Evolutionary conservation across 371 early-diverging fungal species (phyloP), one percentile per base, ranked within the genome.

Genomic region (Encephalitozoon romaleae): DNA sequence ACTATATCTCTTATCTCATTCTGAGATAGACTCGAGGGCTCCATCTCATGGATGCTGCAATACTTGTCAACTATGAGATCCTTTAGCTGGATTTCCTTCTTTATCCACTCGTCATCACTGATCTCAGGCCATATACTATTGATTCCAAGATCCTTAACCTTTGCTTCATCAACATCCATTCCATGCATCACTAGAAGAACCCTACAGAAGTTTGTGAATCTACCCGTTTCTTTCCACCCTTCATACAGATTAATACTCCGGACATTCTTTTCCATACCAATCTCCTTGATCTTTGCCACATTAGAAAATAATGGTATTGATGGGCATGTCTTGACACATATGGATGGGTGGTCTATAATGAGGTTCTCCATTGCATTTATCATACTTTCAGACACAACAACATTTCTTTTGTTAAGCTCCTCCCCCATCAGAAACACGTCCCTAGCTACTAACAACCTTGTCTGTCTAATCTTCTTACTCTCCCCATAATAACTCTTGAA

Each of bases 1-100:
- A 98, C 94, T 75, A 98, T 94, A 86, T 98, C 96, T 78, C 96
- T 90, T 81, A 96, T 92, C 87, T 98, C 98, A 0, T 92, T 91
- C 65, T 91, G 90, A 0, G 96, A 94, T 63, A 96, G 88, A 49
- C 92, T 91, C 4, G 93, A 92, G 38, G 93, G 93, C 71, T 94
- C 94, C 72, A 97, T 94, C 76, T 92, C 92, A 88, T 95, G 94
- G 89, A 94, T 93, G 87, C 93, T 94, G 83, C 94, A 94, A 83
- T 96, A 96, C 84, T 95, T 95, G 3, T 89, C 92, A 41, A 98
- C 86, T 82, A 98, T 96, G 84, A 96, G 83, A 84, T 98, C 98
- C 89, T 94, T 95, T 78, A 97, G 85, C 70, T 87, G 85, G 25
- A 91, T 91, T 88, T 98, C 99, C 8, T 94, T 92, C 85, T 91